Evolutionary conservation across 345 rosid genomes (phyloP).

Genomic region (Triadica sebifera): DNA sequence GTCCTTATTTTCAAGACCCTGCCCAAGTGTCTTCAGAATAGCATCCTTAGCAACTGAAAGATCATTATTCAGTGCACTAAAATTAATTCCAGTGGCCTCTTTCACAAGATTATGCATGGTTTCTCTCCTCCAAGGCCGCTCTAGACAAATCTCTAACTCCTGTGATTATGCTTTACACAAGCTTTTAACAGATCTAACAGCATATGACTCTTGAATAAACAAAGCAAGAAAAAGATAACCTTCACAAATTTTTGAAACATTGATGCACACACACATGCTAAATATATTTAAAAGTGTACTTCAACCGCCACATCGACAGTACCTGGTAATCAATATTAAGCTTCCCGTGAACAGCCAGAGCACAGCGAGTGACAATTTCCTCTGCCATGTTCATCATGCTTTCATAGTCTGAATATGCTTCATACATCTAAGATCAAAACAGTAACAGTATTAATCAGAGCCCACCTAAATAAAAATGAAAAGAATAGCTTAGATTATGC

Average conservation of each 20-base stretch:
- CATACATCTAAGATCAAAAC: conserved; percentile 72
- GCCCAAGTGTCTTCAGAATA: conserved; percentile 50
- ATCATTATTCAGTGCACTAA: conserved; percentile 53
- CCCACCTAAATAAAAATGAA: conserved; percentile 3
- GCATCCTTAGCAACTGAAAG: conserved; percentile 61
- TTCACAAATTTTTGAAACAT: background rate
- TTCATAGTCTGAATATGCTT: conserved; percentile 89
- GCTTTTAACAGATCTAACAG: conserved; percentile 10
- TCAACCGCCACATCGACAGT: conserved; percentile 9
- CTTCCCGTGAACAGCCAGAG: conserved; percentile 75
- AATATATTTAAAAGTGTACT: background rate
- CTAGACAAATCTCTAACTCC: conserved; percentile 76
- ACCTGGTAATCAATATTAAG: conserved; percentile 86
- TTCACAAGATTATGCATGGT: conserved; percentile 93
- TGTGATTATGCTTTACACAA: conserved; percentile 36
- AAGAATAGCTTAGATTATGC: background rate
- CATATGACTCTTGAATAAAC: conserved; percentile 1
- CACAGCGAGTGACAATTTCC: conserved; percentile 74
- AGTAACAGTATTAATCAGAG: conserved; percentile 28
- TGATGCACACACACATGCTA: background rate
- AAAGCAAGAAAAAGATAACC: conserved; percentile 1
- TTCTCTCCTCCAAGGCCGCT: conserved; percentile 94
- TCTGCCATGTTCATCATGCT: conserved; percentile 93
- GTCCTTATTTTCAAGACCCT: conserved; percentile 62
- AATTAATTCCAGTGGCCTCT: conserved; percentile 71